Conservation (phyloP, 345 rosid genomes). For the Hypericum perforatum region DNA sequence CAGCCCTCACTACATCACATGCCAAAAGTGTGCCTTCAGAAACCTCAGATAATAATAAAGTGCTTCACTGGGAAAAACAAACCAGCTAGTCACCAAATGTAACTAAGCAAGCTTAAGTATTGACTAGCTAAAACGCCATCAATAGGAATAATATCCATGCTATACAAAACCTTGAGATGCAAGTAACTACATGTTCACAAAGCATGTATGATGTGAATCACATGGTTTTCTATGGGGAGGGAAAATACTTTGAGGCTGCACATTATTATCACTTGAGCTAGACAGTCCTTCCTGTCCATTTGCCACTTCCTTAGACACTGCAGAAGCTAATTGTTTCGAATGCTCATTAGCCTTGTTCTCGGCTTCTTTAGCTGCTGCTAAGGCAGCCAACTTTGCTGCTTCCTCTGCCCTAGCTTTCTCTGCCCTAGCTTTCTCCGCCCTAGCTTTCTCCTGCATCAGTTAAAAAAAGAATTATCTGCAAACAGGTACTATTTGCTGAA, state of each 20-base stretch:
- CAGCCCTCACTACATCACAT: constrained; percentile 53
- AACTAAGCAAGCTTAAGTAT: no score
- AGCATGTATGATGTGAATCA: no score
- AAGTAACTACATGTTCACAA: no score
- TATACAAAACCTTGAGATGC: no score
- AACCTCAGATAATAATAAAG: not conserved
- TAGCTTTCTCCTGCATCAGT: constrained; percentile 44
- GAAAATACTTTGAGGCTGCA: constrained; percentile 20
- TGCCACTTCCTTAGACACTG: constrained; percentile 22
- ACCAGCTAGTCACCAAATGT: no score
- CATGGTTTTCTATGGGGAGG: no score
- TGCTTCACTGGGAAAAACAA: no score
- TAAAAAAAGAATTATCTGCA: constrained; percentile 1
- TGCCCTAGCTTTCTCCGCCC: constrained; percentile 84
- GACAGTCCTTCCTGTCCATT: constrained; percentile 8
- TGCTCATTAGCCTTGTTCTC: constrained; percentile 45
- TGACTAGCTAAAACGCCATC: no score
- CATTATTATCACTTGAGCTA: constrained; percentile 22
- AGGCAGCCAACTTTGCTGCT: constrained; percentile 41
- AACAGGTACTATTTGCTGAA: not conserved
- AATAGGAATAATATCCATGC: no score
- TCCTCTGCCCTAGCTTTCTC: no score
- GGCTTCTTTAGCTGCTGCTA: constrained; percentile 58
- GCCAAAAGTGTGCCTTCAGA: constrained; percentile 4
- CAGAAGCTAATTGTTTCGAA: constrained; percentile 20